phyloP scores from a whole-genome alignment of 208 protist species.

The Porcisia hertigi region DNA sequence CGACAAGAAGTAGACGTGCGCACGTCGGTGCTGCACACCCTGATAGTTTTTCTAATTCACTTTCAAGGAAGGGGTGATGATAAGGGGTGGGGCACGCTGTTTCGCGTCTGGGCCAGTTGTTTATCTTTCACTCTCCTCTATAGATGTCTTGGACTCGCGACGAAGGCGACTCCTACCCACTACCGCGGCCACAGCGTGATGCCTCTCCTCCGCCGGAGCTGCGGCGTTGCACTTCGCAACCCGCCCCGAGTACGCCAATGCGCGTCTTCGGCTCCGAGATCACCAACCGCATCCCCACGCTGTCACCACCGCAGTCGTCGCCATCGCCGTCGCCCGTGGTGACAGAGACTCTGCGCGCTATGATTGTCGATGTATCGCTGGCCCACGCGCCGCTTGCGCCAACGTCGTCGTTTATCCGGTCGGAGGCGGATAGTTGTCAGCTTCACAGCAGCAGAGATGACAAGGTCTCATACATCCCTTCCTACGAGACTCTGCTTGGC shows the following conservation, averaged over 20 bases:
- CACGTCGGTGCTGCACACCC: neutral
- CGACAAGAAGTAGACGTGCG: neutral
- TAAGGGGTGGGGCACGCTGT: neutral
- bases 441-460: neutral
- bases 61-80: no score
- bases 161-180: neutral
- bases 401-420: neutral
- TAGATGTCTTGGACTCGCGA: neutral
- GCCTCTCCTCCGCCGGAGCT: neutral
- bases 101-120: no score
- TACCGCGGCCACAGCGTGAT: neutral
- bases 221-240: neutral
- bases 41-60: no score
- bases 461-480: neutral
- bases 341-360: neutral
- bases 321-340: neutral
- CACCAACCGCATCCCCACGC: conserved; percentile 7
- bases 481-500: neutral
- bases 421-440: neutral
- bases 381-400: neutral
- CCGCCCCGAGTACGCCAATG: neutral
- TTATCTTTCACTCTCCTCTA: neutral
- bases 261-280: conserved; percentile 10
- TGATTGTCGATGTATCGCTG: neutral
- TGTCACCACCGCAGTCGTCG: neutral